These are phyloP conservation scores for Wickerhamomyces chambardii DNA, from an alignment of 805 yeast genomes.

Conservation along the genomic window DNA sequence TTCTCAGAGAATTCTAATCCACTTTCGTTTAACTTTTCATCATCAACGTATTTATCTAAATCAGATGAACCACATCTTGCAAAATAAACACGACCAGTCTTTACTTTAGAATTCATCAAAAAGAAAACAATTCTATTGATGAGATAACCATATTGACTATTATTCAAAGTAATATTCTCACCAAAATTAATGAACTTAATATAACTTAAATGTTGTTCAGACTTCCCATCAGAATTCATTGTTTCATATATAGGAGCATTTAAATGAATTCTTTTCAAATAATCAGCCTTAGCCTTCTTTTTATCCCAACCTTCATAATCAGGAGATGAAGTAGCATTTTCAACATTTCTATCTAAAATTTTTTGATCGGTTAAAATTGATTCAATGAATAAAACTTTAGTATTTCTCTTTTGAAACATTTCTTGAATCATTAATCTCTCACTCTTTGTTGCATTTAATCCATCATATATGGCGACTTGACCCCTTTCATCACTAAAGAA, in stretches of 20 bases:
- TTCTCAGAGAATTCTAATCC: conserved; percentile 62
- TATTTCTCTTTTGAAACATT: conserved; percentile 43
- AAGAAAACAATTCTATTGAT: conserved; percentile 88
- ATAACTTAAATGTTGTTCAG: conserved; percentile 50
- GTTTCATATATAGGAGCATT: conserved; percentile 69
- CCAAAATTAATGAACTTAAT: conserved; percentile 90
- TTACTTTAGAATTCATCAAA: conserved; percentile 83
- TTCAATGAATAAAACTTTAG: conserved; percentile 84
- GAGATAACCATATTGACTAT: conserved; percentile 80
- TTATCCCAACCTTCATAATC: conserved; percentile 77
- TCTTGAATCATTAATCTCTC: conserved; percentile 54
- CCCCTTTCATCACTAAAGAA: conserved; percentile 76
- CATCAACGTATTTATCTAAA: conserved; percentile 52
- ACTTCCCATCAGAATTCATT: conserved; percentile 33
- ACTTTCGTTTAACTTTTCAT: conserved; percentile 72
- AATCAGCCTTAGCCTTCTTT: conserved; percentile 68
- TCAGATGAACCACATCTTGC: conserved; percentile 64
- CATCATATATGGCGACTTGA: conserved; percentile 94
- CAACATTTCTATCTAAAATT: conserved; percentile 65
- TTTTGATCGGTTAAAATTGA: conserved; percentile 68
- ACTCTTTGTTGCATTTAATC: conserved; percentile 73
- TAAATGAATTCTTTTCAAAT: conserved; percentile 57
- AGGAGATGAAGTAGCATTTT: conserved; percentile 80
- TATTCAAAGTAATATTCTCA: conserved; percentile 68
- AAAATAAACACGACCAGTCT: conserved; percentile 85